Base-by-base conservation (phyloP, 1,284 basidiomycete genomes). In the Xerocomus amazonicus region DNA sequence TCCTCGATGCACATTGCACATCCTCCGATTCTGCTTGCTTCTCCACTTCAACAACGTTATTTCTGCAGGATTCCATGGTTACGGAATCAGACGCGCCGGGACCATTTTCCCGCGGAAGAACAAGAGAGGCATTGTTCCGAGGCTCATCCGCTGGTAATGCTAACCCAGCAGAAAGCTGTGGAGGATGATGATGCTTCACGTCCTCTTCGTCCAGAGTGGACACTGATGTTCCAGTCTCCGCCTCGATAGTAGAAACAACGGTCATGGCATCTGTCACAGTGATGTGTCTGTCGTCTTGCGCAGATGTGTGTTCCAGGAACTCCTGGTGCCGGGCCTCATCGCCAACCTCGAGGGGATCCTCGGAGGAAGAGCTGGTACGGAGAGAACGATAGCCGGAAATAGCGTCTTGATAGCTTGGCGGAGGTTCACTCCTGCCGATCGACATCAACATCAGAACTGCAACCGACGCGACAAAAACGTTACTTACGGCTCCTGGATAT, bases 331-430 rank as follows among this genome's bases (percentile, higher is more conserved):
- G 40, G 43, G 37, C 17, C 10, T 28, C 32, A 7, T 9, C 27
- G 8, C 8, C 9, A 14, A 12, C 38, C 9, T 10, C 14, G 16
- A n/a, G 17, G 12, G 23, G 31, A 9, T 43, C 33, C 17, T 42
- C 39, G 2, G 27, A 9, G 7, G 36, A 19, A 6, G 16, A 28
- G 16, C n/a, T 9, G 10, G 35, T 31, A 23, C 23, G 16, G 13
- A 32, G 26, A 19, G 32, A 13, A 28, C 27, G 6, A 10, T 35
- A 23, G 14, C 35, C 6, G 14, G 43, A 37, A 28, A 40, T 10
- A 9, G 28, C 35, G 8, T 59, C 55, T 19, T 61, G n/a, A 10
- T 59, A 57, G 23, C 48, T 59, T n/a, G 50, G 59, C 5, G 50
- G 50, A 34, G 46, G 44, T 16, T 48, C 50, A 6, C 48, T 38